These are phyloP conservation scores for Stagonosporopsis vannaccii DNA, from an alignment of 2,329 filamentous ascomycete genomes.

Conservation along the genomic window DNA sequence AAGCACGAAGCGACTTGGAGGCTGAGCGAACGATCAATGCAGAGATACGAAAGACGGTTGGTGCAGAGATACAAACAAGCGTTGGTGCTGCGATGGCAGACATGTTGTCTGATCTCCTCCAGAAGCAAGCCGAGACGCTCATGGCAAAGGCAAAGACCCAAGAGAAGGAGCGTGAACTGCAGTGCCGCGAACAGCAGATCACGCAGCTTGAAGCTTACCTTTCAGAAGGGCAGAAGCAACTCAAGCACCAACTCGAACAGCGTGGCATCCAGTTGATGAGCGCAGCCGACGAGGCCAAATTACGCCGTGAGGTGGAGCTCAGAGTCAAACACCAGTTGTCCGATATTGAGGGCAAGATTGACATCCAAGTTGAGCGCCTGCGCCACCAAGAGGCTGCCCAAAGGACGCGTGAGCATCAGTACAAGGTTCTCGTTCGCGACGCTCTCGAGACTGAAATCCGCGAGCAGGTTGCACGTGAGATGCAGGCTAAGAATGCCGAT, in stretches of 20 bases:
- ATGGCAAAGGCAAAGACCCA: conserved; percentile 13
- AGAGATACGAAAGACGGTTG: conserved; percentile 14
- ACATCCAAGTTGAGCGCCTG: conserved; percentile 14
- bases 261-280: conserved; percentile 18
- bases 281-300: conserved; percentile 11
- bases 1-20: conserved; percentile 23
- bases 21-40: conserved; percentile 22
- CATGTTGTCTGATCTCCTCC: conserved; percentile 22
- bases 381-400: conserved; percentile 23
- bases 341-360: conserved; percentile 14
- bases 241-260: conserved; percentile 20
- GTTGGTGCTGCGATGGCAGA: conserved; percentile 17
- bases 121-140: conserved; percentile 24
- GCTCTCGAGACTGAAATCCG: conserved; percentile 18
- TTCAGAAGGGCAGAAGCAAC: conserved; percentile 31
- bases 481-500: conserved; percentile 1
- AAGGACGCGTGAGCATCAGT: conserved; percentile 29
- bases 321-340: conserved; percentile 1
- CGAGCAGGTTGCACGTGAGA: background rate
- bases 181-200: conserved; percentile 22
- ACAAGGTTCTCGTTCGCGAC: conserved; percentile 18
- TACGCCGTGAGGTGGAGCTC: conserved; percentile 17
- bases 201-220: conserved; percentile 30
- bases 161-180: conserved; percentile 20
- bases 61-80: conserved; percentile 17